Evolutionary conservation across 164 flowering plant species (phyloP), one percentile per base, ranked within the genome.

Genomic region (Magnolia kwangsiensis): DNA sequence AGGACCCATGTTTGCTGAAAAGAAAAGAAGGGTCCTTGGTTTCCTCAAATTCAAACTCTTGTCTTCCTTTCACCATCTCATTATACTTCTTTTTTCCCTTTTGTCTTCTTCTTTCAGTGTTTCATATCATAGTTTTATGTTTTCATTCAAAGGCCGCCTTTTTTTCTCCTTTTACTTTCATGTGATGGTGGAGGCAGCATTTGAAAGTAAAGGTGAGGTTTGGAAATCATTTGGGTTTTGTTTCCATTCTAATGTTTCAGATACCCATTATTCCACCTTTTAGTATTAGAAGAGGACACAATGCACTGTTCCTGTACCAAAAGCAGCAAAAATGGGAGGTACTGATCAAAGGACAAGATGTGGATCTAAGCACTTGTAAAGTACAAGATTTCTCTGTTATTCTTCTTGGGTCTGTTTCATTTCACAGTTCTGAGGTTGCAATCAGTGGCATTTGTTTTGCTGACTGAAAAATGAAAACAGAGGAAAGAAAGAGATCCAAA

Each of bases 81-180:
- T 8, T 14, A 21, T 37, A 37, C 66, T 49, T 73, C n/a, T 37
- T 61, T 51, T 59, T 50, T 49, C 19, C 73, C 50, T 37, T 13
- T 71, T 21, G 11, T 64, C n/a, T 27, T 37, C 45, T 37, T 37
- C 45, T 4, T 21, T 61, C 21, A 65, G 37, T 74, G 27, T 50
- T 51, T 74, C 31, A 27, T n/a, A 49, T 74, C 19, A 74, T 13
- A 73, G 76, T 66, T 74, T 66, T 50, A 23, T n/a, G 55, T 37
- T 37, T 27, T 3, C 20, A 68, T 29, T 65, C 29, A 23, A 65
- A 24, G 68, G 68, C 21, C 24, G 24, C 9, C 68, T 65, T 37
- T 37, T 37, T 37, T 37, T 37, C 45, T 37, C 7, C 45, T 37
- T 65, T 65, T 65, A 14, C 27, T 65, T 23, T 55, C 9, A 63